A percentile compares a stretch with the other conserved stretches of the same genome.
Evolutionary conservation across 441 rosid species (phyloP).

Genomic region (Euphorbia schlechtendalii): DNA sequence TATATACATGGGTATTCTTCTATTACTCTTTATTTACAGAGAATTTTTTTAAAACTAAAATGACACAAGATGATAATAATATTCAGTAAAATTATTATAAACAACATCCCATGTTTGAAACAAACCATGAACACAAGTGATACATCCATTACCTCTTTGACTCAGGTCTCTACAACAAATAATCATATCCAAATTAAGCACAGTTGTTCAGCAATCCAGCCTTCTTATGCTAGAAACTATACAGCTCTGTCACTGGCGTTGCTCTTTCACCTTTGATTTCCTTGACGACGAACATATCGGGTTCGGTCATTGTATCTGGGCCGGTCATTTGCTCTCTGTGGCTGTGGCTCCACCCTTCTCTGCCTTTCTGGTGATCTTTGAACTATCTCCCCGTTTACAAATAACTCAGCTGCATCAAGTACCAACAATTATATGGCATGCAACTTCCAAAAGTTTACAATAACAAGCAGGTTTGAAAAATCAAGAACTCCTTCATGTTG

Average conservation of each 20-base stretch:
- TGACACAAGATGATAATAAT: too few species aligned
- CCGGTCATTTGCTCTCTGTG: conserved; percentile 82
- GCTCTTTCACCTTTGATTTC: conserved; percentile 40
- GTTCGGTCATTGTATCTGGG: conserved; percentile 97
- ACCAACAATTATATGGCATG: neutral
- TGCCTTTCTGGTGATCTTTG: conserved; percentile 93
- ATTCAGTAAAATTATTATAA: too few species aligned
- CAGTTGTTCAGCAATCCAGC: neutral
- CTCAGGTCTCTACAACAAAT: neutral
- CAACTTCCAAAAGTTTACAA: neutral
- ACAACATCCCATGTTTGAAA: too few species aligned
- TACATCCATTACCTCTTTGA: neutral
- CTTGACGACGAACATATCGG: conserved; percentile 72
- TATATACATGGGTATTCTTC: too few species aligned
- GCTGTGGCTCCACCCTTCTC: conserved; percentile 86
- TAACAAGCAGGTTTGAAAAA: neutral
- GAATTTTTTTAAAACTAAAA: too few species aligned
- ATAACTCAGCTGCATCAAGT: conserved; percentile 66
- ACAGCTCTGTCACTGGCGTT: neutral
- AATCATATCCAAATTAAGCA: neutral
- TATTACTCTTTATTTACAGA: too few species aligned
- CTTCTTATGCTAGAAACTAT: neutral
- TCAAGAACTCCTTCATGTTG: neutral
- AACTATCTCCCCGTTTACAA: conserved; percentile 93
- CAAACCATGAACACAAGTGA: neutral